Evolutionary conservation across 2,329 filamentous ascomycete genomes (phyloP), one percentile per base, ranked within the genome.

Genomic region (Plenodomus lindquistii): DNA sequence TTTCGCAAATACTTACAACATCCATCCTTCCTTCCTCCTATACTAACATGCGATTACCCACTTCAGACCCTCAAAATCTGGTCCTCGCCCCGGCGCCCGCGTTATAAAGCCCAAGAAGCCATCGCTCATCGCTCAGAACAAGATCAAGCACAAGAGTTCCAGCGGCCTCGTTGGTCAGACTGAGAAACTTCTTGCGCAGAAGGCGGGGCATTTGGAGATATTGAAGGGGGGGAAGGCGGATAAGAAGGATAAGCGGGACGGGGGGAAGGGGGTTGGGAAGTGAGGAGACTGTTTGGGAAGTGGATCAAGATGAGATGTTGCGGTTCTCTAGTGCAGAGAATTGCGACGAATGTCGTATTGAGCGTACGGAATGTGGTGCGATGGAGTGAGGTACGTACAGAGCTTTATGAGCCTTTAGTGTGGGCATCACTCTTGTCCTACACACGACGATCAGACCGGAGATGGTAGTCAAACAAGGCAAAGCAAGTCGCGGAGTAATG

Each of bases 131-230:
- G 79, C 80, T 65, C 79, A 85, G 65, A 75, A 82, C 55, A 84
- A 84, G 62, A 77, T 87, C 67, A 83, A 81, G 43, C 87, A 81
- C 81, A 87, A 87, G 79, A 77, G 83, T 53, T 79, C 83, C 1
- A 75, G 82, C 0, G 85, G 85, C 0, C 71, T 89, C 35, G 81
- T 81, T 3, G 81, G 80, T 0, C 78, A 83, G 73, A 89, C 86
- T n/a, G 87, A 90, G 65, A 81, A 81, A 52, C 81, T 79, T 54
- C 76, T 89, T 9, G 86, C 85, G 11, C 76, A 83, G 52, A 83
- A 83, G 62, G 86, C 85, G 4, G 87, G 86, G 13, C 86, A 90
- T 77, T 63, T 89, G 63, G 86, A 90, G 70, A 65, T 89, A 63
- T 69, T 89, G 63, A 78, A 78, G 48, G 85, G 85, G 2, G 85